Evolutionary conservation across 176 grass and related monocot genomes (phyloP).

Genomic region (Rhynchospora pubera): DNA sequence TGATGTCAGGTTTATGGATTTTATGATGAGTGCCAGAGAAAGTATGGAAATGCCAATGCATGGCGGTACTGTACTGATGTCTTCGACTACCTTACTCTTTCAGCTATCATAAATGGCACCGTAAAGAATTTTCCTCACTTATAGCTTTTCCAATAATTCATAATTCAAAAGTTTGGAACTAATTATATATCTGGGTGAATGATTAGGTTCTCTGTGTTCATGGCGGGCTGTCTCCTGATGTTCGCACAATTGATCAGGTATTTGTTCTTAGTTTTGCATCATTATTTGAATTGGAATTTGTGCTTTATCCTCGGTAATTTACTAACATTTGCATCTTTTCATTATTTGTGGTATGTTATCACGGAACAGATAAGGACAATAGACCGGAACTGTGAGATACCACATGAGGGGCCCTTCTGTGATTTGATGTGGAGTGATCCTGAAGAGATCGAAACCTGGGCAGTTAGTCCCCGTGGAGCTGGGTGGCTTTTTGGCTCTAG

Average conservation of each 20-base stretch:
- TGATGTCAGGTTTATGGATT: slow-evolving; percentile 87
- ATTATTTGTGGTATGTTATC: not conserved
- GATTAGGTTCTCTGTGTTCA: slow-evolving; percentile 96
- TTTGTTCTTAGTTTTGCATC: not conserved
- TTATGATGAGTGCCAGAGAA: slow-evolving; percentile 98
- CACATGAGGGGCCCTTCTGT: slow-evolving; percentile 92
- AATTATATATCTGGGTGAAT: slow-evolving; percentile 26
- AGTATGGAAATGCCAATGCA: slow-evolving; percentile 99
- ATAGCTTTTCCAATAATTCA: not conserved
- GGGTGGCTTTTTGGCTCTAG: slow-evolving; percentile 96
- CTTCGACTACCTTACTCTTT: slow-evolving; percentile 96
- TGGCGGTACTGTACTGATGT: slow-evolving; percentile 99
- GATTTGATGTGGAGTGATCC: slow-evolving; percentile 99
- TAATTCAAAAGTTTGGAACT: slow-evolving; percentile 2
- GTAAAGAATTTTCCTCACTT: slow-evolving; percentile 31
- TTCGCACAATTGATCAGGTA: slow-evolving; percentile 95
- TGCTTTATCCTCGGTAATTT: not conserved
- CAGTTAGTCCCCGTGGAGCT: slow-evolving; percentile 91
- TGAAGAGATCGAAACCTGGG: slow-evolving; percentile 98
- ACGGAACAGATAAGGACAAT: slow-evolving; percentile 68
- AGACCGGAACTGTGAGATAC: slow-evolving; percentile 98
- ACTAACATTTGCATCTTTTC: not conserved
- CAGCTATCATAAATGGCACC: slow-evolving; percentile 96
- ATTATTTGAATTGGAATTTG: not conserved
- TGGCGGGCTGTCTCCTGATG: slow-evolving; percentile 90